Evolutionary conservation across 192 early-diverging fungal species (phyloP).

Genomic region (Physocladia obscura): DNA sequence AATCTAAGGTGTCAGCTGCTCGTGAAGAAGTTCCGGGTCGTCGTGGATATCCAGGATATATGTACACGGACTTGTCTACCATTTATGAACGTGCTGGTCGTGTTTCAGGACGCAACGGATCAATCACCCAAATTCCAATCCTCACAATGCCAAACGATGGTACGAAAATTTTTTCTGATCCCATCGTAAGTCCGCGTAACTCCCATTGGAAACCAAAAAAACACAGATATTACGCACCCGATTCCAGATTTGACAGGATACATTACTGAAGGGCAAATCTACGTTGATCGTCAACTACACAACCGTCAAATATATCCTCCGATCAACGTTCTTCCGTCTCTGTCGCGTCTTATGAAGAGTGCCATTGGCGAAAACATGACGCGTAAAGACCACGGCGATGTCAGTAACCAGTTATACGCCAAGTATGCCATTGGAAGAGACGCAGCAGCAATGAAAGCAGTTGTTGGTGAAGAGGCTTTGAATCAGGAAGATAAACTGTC

Average conservation of each 20-base stretch:
- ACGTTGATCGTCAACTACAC: slow-evolving; percentile 95
- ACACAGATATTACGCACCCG: slow-evolving; percentile 93
- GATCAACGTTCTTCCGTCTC: slow-evolving; percentile 97
- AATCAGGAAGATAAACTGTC: slow-evolving; percentile 97
- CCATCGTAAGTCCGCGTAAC: background rate
- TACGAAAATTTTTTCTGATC: slow-evolving; percentile 36
- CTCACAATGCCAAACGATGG: slow-evolving; percentile 99
- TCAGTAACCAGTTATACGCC: slow-evolving; percentile 98
- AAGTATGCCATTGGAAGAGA: slow-evolving; percentile 99
- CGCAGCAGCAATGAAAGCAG: slow-evolving; percentile 99
- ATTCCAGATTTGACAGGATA: slow-evolving; percentile 99
- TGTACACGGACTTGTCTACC: slow-evolving; percentile 99
- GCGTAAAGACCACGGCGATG: slow-evolving; percentile 97
- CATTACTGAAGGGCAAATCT: slow-evolving; percentile 99
- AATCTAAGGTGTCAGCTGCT: slow-evolving; percentile 83
- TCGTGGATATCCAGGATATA: slow-evolving; percentile 99
- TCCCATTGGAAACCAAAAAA: background rate
- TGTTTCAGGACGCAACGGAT: slow-evolving; percentile 94
- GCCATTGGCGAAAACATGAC: slow-evolving; percentile 98
- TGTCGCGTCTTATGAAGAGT: slow-evolving; percentile 98
- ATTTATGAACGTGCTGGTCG: slow-evolving; percentile 99
- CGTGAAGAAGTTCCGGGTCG: slow-evolving; percentile 99
- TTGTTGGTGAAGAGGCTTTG: slow-evolving; percentile 98
- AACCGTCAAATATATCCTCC: slow-evolving; percentile 99
- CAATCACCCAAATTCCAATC: slow-evolving; percentile 99